These are phyloP conservation scores for Phytophthora fragariae DNA, from an alignment of 352 stramenopile species.

Conservation along the genomic window DNA sequence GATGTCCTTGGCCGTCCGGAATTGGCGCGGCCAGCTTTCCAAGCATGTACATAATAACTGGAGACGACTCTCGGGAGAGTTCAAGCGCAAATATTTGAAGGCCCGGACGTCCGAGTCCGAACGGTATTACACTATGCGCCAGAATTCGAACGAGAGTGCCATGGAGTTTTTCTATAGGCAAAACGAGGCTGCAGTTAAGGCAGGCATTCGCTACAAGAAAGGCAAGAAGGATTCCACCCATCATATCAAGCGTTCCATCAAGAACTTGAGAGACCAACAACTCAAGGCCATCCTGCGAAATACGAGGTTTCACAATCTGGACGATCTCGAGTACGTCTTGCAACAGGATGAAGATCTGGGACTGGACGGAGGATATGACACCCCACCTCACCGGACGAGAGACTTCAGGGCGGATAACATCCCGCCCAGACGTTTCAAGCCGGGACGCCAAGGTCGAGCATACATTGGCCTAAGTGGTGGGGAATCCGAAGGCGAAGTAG, in stretches of 20 bases:
- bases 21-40: conserved; percentile 1
- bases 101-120: background rate
- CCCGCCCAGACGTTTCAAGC: background rate
- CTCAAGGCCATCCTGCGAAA: no score
- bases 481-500: background rate
- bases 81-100: background rate
- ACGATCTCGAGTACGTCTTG: conserved; percentile 1
- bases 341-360: background rate
- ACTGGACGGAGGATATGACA: background rate
- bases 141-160: background rate
- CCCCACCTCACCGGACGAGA: background rate
- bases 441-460: background rate
- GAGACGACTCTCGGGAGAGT: background rate
- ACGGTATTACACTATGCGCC: conserved; percentile 4
- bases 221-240: no score
- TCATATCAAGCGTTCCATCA: no score
- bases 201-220: no score
- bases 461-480: background rate
- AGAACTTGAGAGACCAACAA: no score
- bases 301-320: background rate
- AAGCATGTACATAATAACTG: background rate
- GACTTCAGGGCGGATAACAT: conserved; percentile 1
- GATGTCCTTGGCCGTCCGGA: background rate
- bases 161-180: no score
- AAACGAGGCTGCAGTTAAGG: no score